Percentiles rank a stretch among this genome's conserved stretches.
Conservation (phyloP, 805 yeast species). For the Candida silvicultrix region DNA sequence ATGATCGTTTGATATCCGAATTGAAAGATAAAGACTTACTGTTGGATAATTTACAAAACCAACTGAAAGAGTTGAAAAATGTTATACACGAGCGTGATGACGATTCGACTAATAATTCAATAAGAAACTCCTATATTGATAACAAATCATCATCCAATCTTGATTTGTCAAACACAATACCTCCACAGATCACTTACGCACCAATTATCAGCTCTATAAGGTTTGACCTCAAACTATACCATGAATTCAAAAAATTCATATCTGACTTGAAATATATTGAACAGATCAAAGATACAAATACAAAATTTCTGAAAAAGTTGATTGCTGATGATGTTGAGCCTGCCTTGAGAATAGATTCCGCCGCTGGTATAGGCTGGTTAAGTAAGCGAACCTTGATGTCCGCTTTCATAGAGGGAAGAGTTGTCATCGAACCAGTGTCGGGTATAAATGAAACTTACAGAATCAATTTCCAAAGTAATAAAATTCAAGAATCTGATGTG, state of each 20-base stretch:
- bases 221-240: constrained; percentile 32
- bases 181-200: constrained; percentile 29
- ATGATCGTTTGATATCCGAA: constrained; percentile 44
- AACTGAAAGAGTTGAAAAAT: constrained; percentile 59
- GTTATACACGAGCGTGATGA: constrained; percentile 46
- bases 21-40: constrained; percentile 64
- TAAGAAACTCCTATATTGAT: constrained; percentile 6
- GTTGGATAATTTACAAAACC: constrained; percentile 58
- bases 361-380: constrained; percentile 60
- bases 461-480: constrained; percentile 20
- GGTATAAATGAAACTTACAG: constrained; percentile 75
- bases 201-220: constrained; percentile 36
- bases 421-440: constrained; percentile 79
- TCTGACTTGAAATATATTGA: constrained; percentile 27
- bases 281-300: constrained; percentile 31
- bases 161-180: constrained; percentile 5
- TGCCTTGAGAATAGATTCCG: constrained; percentile 52
- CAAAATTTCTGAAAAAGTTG: constrained; percentile 54
- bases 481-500: constrained; percentile 12
- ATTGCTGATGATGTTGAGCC: constrained; percentile 79
- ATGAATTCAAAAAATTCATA: constrained; percentile 32
- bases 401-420: constrained; percentile 72
- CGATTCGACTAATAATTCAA: constrained; percentile 7
- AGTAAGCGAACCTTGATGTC: constrained; percentile 55
- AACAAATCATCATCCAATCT: neutral